These are phyloP conservation scores for Leccinum fibrillosum DNA, from an alignment of 768 basidiomycete genomes.

Conservation along the genomic window DNA sequence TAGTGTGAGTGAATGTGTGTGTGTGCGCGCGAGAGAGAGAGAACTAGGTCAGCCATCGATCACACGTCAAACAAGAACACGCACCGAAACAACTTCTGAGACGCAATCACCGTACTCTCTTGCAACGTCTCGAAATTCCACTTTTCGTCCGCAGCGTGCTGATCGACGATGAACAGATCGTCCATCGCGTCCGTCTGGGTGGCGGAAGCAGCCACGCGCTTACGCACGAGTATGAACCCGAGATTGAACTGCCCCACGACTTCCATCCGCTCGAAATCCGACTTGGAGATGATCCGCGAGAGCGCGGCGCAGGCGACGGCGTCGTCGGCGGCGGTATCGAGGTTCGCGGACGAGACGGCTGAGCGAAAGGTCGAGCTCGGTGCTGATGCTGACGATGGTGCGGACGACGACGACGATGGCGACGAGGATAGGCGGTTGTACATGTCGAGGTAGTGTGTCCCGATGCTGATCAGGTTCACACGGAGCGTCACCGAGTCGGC, in stretches of 20 bases:
- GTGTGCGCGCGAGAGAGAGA: no score
- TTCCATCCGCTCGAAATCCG: slow-evolving; percentile 81
- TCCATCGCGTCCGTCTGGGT: slow-evolving; percentile 45
- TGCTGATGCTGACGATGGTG: not conserved
- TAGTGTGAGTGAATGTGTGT: slow-evolving; percentile 25
- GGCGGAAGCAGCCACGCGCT: slow-evolving; percentile 27
- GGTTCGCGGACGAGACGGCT: slow-evolving; percentile 27
- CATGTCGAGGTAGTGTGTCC: slow-evolving; percentile 19
- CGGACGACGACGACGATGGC: not conserved
- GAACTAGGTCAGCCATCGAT: not conserved
- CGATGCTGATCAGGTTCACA: slow-evolving; percentile 21
- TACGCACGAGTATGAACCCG: slow-evolving; percentile 87
- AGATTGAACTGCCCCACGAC: slow-evolving; percentile 93
- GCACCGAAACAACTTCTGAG: slow-evolving; percentile 80
- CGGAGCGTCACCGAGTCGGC: slow-evolving; percentile 15
- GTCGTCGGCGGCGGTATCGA: slow-evolving; percentile 45
- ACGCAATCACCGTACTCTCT: slow-evolving; percentile 82
- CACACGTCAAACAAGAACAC: slow-evolving; percentile 17
- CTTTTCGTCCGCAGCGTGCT: slow-evolving; percentile 98
- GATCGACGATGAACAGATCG: slow-evolving; percentile 95
- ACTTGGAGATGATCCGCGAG: slow-evolving; percentile 80
- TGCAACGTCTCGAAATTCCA: slow-evolving; percentile 97
- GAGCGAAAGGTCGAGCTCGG: slow-evolving; percentile 18
- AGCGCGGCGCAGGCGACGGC: slow-evolving; percentile 63
- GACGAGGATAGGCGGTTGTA: slow-evolving; percentile 7